Base-by-base conservation (phyloP, 2,329 filamentous ascomycete genomes). In the Huntiella bhutanensis region DNA sequence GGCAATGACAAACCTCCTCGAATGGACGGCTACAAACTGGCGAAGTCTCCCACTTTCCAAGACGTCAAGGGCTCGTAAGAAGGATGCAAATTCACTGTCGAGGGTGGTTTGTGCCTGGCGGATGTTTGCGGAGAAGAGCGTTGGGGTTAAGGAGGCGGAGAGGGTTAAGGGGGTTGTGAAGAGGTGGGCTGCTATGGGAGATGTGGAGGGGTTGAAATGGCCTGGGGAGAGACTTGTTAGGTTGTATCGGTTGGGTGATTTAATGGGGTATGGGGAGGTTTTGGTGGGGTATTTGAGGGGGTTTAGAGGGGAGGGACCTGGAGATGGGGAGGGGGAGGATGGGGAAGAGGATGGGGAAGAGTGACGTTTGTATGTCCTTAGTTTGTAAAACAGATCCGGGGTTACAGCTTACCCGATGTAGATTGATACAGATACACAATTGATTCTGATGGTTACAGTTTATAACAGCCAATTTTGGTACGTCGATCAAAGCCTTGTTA, bases 1-100 rank as follows among this genome's bases (percentile, higher is more conserved):
- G 2, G 73, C 70, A 43, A 73, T 84, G 56, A 64, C 70, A 4
- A 62, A 61, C 3, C 59, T 78, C 4, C 59, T 79, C 11, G 58
- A 61, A 28, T 86, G 77, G 77, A 70, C 80, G 52, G 59, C 70
- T 1, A 53, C 59, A 17, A 59, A 75, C 52, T 68, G 68, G 59
- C 55, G 15, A 54, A 48, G 56, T n/a, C 57, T 60, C 28, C 41
- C 51, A 4, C 40, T 32, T 7, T 41, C 43, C 15, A 33, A 42
- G 15, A 13, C n/a, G 4, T 40, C 44, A 13, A 45, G 40, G 12
- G 36, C 19, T 32, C 54, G 57, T 37, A 52, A 58, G 16, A 57
- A 62, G 48, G 22, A 28, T 28, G 22, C 22, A 8, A 61, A 64
- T 51, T 52, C 54, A 10, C 57, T 63, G 19, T 58, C 54, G 51